Base-by-base conservation (phyloP, 371 early-diverging fungal species). In the Zopfochytrium polystomum region DNA sequence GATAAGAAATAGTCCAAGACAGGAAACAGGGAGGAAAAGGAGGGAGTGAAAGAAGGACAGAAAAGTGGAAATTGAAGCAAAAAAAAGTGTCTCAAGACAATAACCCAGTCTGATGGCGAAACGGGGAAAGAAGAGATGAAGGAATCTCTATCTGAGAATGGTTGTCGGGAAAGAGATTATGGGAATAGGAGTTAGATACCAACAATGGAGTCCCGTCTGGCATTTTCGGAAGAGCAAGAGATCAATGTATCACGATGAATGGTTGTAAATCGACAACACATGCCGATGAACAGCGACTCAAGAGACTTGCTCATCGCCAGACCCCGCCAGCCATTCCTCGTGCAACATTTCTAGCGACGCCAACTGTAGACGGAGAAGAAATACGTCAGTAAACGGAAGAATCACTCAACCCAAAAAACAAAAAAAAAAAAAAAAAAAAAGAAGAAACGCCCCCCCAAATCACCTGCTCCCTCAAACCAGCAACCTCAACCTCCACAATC, bases 401-500 rank as follows among this genome's bases (percentile, higher is more conserved):
- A n/a, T n/a, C n/a, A n/a, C n/a, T n/a, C n/a, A n/a, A n/a, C n/a
- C n/a, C n/a, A n/a, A n/a, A n/a, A n/a, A n/a, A n/a, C n/a, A n/a
- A n/a, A n/a, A n/a, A n/a, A n/a, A n/a, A n/a, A n/a, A n/a, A n/a
- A n/a, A n/a, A n/a, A n/a, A n/a, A n/a, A n/a, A n/a, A n/a, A n/a
- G n/a, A n/a, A n/a, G n/a, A n/a, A n/a, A n/a, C n/a, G n/a, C n/a
- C n/a, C n/a, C n/a, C n/a, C n/a, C n/a, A n/a, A n/a, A n/a, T n/a
- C 9, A 78, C 71, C 72, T 74, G 74, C 7, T 29, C 59, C 47
- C 67, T 58, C 54, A 75, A 54, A 7, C 55, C 52, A 23, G 56
- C 68, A 22, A 71, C 46, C 62, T 78, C 75, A 26, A 75, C 57
- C 58, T 69, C 68, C 65, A 73, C 29, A 45, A 70, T 48, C 29